phyloP scores from a whole-genome alignment of 129 eudicot species.

The Flaveria ramosissima region DNA sequence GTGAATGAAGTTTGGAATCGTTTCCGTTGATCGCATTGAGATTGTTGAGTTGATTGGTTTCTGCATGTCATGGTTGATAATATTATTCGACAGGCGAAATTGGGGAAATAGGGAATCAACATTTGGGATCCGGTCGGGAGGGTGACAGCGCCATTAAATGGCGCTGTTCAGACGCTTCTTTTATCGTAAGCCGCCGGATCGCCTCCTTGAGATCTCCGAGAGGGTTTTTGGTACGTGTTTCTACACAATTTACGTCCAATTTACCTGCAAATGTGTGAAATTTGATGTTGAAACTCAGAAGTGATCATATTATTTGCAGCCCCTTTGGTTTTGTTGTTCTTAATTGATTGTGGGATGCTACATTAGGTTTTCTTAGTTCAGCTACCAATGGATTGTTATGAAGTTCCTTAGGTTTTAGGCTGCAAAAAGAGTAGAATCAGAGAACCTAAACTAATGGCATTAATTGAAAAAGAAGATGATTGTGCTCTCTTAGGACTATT shows the following conservation, averaged over 20 bases:
- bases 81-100: constrained; percentile 10
- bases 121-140: constrained; percentile 71
- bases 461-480: background rate
- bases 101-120: constrained; percentile 33
- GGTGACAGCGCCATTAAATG: constrained; percentile 97
- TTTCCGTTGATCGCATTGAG: background rate
- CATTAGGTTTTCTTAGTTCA: constrained; percentile 3
- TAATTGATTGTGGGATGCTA: constrained; percentile 11
- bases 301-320: no score
- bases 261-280: background rate
- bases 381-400: background rate
- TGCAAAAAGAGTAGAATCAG: background rate
- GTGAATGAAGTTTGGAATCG: constrained; percentile 23
- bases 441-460: no score
- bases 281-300: background rate
- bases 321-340: background rate
- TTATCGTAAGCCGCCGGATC: constrained; percentile 95
- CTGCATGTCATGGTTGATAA: constrained; percentile 28
- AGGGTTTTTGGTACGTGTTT: constrained; percentile 73
- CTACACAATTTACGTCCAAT: background rate
- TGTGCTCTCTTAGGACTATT: background rate
- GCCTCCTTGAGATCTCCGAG: constrained; percentile 95
- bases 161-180: constrained; percentile 99
- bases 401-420: constrained; percentile 20
- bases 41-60: constrained; percentile 28